A percentile compares a stretch with the other conserved stretches of the same genome.
phyloP scores from a whole-genome alignment of 1,284 basidiomycete genomes.

The Malassezia restricta region DNA sequence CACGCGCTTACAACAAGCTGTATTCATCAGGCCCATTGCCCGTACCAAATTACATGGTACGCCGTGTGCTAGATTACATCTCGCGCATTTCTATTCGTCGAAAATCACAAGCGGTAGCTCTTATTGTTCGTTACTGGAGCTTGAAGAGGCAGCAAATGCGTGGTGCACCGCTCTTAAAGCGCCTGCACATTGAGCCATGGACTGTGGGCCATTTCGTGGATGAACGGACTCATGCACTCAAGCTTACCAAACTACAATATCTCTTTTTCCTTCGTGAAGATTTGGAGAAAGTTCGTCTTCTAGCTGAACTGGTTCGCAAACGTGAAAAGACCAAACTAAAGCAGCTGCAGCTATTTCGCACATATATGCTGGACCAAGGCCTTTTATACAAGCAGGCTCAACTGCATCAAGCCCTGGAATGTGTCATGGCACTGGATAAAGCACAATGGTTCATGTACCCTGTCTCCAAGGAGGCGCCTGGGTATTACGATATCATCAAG shows the following conservation, averaged over 20 bases:
- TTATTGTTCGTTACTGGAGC: conserved; percentile 88
- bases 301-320: conserved; percentile 63
- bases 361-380: conserved; percentile 54
- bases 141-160: conserved; percentile 81
- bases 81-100: conserved; percentile 62
- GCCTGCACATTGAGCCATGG: conserved; percentile 94
- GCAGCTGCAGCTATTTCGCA: conserved; percentile 61
- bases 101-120: conserved; percentile 63
- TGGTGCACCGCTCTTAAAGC: conserved; percentile 83
- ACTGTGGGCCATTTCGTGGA: conserved; percentile 62
- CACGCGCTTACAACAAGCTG: conserved; percentile 52
- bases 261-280: conserved; percentile 60
- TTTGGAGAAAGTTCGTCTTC: conserved; percentile 60
- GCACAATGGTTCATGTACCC: conserved; percentile 29
- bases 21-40: conserved; percentile 51
- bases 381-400: conserved; percentile 57
- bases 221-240: conserved; percentile 55
- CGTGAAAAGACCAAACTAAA: conserved; percentile 72
- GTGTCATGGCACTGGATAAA: conserved; percentile 51
- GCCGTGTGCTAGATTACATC: conserved; percentile 67
- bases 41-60: conserved; percentile 51
- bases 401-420: conserved; percentile 59
- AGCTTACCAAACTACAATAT: conserved; percentile 60
- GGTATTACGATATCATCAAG: conserved; percentile 79
- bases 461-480: conserved; percentile 65